These are phyloP conservation scores for maize (Zea mays) DNA, from an alignment of 176 grass and related monocot species.

Conservation along the genomic window Zm-B73-REFERENCE-NAM-5.0 NC_050096.1:211155001-211155500, in stretches of 20 bases:
- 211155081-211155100: slow-evolving; percentile 82
- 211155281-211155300: background rate
- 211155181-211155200: slow-evolving; percentile 23
- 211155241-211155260: background rate
- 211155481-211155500: no score
- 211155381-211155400: background rate
- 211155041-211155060: slow-evolving; percentile 84
- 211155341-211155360: background rate
- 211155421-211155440: background rate
- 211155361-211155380: background rate
- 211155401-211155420: background rate
- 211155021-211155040: slow-evolving; percentile 85
- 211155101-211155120: background rate
- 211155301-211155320: background rate
- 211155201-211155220: slow-evolving; percentile 28
- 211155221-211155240: background rate
- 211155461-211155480: no score
- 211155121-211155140: background rate
- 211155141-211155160: background rate
- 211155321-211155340: no score
- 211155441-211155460: no score
- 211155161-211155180: background rate
- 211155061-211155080: slow-evolving; percentile 85
- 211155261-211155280: background rate
- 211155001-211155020: slow-evolving; percentile 86